Evolutionary conservation across 2,329 filamentous ascomycete species (phyloP).

Genomic region (Fusarium compactum): DNA sequence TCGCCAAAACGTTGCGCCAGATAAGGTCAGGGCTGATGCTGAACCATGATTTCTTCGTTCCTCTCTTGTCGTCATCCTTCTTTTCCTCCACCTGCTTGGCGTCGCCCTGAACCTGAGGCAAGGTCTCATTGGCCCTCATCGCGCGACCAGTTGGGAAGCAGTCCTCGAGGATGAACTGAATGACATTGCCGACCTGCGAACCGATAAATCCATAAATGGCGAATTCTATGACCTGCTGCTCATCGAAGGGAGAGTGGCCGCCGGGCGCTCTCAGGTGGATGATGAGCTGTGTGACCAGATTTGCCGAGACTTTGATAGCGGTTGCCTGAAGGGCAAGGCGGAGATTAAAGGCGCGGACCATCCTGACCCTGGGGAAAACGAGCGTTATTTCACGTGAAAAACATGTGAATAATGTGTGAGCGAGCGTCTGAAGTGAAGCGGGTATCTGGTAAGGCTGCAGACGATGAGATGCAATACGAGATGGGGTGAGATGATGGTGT

Average conservation of each 20-base stretch:
- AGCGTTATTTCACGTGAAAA: slow-evolving; percentile 6
- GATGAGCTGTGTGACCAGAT: slow-evolving; percentile 49
- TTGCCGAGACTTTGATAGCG: slow-evolving; percentile 50
- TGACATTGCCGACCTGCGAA: slow-evolving; percentile 53
- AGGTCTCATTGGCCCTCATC: slow-evolving; percentile 34
- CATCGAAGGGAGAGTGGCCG: slow-evolving; percentile 44
- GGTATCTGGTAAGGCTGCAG: slow-evolving; percentile 6
- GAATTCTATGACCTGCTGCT: slow-evolving; percentile 53
- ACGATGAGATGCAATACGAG: not conserved
- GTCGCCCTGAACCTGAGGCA: slow-evolving; percentile 39
- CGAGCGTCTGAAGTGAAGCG: not conserved
- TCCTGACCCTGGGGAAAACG: slow-evolving; percentile 20
- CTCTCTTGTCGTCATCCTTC: slow-evolving; percentile 39
- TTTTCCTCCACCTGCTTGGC: slow-evolving; percentile 38
- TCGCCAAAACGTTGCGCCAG: slow-evolving; percentile 52
- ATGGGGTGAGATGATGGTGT: not conserved
- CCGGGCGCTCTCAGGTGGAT: slow-evolving; percentile 35
- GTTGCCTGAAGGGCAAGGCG: slow-evolving; percentile 49
- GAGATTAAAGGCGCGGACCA: slow-evolving; percentile 48
- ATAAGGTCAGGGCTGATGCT: slow-evolving; percentile 47
- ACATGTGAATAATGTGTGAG: slow-evolving; percentile 19
- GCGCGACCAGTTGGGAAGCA: slow-evolving; percentile 50
- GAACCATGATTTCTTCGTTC: slow-evolving; percentile 24
- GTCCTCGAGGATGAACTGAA: slow-evolving; percentile 53
- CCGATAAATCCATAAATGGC: slow-evolving; percentile 52